Evolutionary conservation across 1,284 basidiomycete species (phyloP), one percentile per base, ranked within the genome.

Genomic region (Uromyces viciae-fabae): DNA sequence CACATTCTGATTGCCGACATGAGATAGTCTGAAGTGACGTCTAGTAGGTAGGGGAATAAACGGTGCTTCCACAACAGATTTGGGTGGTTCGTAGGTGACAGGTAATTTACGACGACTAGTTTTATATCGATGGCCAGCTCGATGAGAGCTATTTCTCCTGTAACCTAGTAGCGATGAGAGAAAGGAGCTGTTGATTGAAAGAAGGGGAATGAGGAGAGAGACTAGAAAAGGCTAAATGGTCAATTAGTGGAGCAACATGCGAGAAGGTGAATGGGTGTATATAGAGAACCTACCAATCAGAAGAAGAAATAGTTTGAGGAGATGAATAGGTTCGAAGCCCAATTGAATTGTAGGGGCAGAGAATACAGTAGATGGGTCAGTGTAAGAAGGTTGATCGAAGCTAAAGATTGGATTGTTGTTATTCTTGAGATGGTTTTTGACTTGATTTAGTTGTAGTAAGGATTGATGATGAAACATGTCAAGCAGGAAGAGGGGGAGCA

Each of bases 1-100:
- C 36, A 9, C 4, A 69, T 22, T 22, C 52, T 58, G 62, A 40
- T 78, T 78, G 19, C 75, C 75, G 3, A 78, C 11, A n/a, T 78
- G 75, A 25, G 75, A 78, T 19, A 78, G 38, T n/a, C 75, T 42
- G 46, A 78, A 78, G 52, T 78, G 75, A 7, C 75, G 43, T 42
- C 75, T 46, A 52, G 75, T 78, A 25, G 58, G 58, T 5, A 78
- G 38, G 38, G 75, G 64, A 54, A 78, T 22, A 31, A 78, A 78
- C 1, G 75, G 75, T 19, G 58, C 40, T 42, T 78, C 75, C n/a
- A 75, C 43, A n/a, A 60, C 54, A 19, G 72, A 74, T 28, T 74
- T 46, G 17, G 74, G 74, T 9, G 74, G 74, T 36, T 74, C 43
- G 25, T 74, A 74, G 40, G 15, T 74, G 28, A 49, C 72, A 31